Evolutionary conservation across 306 rosid genomes (phyloP).

Genomic region (Dryas alaskensis): DNA sequence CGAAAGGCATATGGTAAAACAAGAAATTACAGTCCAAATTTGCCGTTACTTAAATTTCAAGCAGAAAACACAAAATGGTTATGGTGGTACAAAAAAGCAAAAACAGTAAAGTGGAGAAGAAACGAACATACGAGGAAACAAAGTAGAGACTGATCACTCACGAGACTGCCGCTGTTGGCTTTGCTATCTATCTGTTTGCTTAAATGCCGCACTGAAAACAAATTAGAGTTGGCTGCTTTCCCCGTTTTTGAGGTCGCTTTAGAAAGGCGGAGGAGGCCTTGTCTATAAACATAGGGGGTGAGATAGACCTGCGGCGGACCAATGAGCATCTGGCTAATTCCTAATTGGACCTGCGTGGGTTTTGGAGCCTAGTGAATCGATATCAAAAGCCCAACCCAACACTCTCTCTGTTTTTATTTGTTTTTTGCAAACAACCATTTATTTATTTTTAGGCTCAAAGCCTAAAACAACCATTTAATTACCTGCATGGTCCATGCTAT

Average conservation of each 20-base stretch:
- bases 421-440: too few species aligned
- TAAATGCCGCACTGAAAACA: slow-evolving; percentile 9
- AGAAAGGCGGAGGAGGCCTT: neutral
- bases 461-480: too few species aligned
- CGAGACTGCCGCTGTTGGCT: slow-evolving; percentile 16
- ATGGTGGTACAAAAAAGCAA: neutral
- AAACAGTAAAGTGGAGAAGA: neutral
- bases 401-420: neutral
- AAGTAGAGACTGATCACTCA: slow-evolving; percentile 1
- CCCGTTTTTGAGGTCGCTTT: neutral
- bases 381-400: neutral
- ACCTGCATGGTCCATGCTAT: too few species aligned
- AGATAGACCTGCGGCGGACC: neutral
- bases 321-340: neutral
- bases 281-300: neutral
- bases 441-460: too few species aligned
- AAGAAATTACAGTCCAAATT: neutral
- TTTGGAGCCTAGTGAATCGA: neutral
- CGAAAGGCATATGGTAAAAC: neutral
- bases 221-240: neutral
- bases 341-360: neutral
- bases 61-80: neutral
- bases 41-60: neutral
- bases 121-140: neutral
- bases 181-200: slow-evolving; percentile 8